These are phyloP conservation scores for Fomes fomentarius DNA, from an alignment of 1,284 basidiomycete genomes.

Conservation along the genomic window DNA sequence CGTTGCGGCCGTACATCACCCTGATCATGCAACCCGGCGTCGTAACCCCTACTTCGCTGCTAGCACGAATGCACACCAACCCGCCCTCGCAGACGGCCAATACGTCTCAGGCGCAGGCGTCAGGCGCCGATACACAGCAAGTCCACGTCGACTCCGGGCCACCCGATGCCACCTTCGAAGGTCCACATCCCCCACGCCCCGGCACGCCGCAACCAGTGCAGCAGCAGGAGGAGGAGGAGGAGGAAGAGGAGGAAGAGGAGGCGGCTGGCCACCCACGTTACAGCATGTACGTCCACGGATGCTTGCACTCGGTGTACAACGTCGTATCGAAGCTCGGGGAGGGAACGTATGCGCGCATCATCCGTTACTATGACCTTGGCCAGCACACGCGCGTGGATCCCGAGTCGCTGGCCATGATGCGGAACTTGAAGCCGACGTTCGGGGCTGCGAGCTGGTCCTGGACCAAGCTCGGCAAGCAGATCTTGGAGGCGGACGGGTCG, in stretches of 20 bases:
- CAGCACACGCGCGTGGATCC: no score
- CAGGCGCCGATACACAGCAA: neutral
- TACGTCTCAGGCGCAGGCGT: no score
- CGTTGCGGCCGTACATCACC: constrained; percentile 7
- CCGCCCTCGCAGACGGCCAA: neutral
- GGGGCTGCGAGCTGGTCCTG: no score
- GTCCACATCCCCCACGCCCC: neutral
- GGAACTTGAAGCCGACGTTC: no score
- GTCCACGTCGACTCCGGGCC: neutral
- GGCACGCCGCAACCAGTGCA: neutral
- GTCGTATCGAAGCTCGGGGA: neutral
- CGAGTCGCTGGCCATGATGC: no score
- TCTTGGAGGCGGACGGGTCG: no score
- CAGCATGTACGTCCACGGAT: constrained; percentile 1
- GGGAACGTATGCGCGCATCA: neutral
- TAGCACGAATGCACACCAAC: neutral
- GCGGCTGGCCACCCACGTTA: constrained; percentile 2
- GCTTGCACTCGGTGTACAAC: neutral
- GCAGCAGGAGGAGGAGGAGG: neutral
- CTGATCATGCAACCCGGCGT: constrained; percentile 14
- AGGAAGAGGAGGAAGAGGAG: no score
- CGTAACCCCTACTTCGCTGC: neutral
- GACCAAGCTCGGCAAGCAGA: no score
- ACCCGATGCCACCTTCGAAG: neutral
- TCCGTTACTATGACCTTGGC: neutral